Base-by-base conservation (phyloP, 352 stramenopile species). In the Aphanomyces stellatus region DNA sequence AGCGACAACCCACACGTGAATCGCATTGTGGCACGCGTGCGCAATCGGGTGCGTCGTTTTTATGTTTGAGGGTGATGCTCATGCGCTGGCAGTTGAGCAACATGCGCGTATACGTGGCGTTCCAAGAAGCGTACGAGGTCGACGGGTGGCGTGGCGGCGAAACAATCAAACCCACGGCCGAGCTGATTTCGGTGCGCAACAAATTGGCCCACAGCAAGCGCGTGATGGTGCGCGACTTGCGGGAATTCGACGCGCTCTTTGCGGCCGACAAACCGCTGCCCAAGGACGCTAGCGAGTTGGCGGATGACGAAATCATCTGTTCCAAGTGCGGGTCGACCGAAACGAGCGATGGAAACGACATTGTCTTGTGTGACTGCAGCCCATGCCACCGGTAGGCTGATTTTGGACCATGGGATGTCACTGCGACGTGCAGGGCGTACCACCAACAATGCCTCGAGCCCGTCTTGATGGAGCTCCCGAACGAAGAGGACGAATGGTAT, bases 61-160 rank as follows among this genome's bases (percentile, higher is more conserved):
- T 59, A 3, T n/a, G 8, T 53, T 46, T 19, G 15, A 19, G 19
- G 17, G 24, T 19, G 59, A 25, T 55, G 19, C 13, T 30, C 7
- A 41, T 22, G 31, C 25, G 24, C 41, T n/a, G 30, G 51, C 62
- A 88, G 80, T 73, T 82, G 2, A 79, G 80, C 30, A 73, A 77
- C 40, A 62, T 90, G 27, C 71, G 78, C 2, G 91, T 90, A 48
- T 68, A 83, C 10, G 63, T 87, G 53, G 79, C 81, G n/a, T 95
- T 90, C 56, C 35, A 93, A n/a, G 84, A 95, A 19, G 84, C 84
- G 22, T 95, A 95, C 65, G 86, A 91, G 72, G 72, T 72, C 0
- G 80, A 93, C 37, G 86, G 86, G n/a, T 95, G 86, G 86, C 80
- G 81, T 25, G 81, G 80, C 25, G 76, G 80, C 35, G 84, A 95